Conservation (phyloP, 2,329 filamentous ascomycete species). For the Remersonia thermophila region DNA sequence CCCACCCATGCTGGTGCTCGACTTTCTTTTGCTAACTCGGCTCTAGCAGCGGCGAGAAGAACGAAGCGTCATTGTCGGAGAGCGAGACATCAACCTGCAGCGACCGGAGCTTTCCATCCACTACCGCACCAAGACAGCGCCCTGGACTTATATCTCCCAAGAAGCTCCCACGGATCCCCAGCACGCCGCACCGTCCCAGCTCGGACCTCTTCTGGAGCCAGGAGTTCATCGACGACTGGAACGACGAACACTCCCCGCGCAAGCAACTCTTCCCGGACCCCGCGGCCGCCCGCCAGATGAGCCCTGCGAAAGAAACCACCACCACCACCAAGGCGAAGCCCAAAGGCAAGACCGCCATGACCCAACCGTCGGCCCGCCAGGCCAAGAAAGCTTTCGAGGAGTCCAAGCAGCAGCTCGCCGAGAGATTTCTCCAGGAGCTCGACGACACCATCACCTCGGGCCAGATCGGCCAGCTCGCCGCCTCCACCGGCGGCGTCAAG, state of each 20-base stretch:
- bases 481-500: constrained; percentile 55
- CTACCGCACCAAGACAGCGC: constrained; percentile 9
- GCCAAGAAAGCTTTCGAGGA: constrained; percentile 49
- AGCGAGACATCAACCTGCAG: no score
- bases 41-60: no score
- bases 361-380: constrained; percentile 8
- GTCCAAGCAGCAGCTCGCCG: constrained; percentile 50
- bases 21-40: no score
- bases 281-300: constrained; percentile 5
- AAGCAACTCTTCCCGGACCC: constrained; percentile 20
- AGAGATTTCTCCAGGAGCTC: constrained; percentile 54
- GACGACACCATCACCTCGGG: constrained; percentile 52
- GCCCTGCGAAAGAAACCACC: constrained; percentile 17
- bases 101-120: no score
- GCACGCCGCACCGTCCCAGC: constrained; percentile 39
- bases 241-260: constrained; percentile 39
- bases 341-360: not conserved
- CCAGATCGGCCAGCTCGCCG: constrained; percentile 44
- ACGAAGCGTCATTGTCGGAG: no score
- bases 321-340: not conserved
- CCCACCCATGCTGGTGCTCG: no score
- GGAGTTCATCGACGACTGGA: constrained; percentile 49
- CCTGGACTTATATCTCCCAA: constrained; percentile 23
- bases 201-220: constrained; percentile 50
- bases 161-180: constrained; percentile 33